A percentile compares a stretch with the other conserved stretches of the same genome.
Conservation (phyloP, 2,329 filamentous ascomycete genomes). For the Fusarium sarcochroum region DNA sequence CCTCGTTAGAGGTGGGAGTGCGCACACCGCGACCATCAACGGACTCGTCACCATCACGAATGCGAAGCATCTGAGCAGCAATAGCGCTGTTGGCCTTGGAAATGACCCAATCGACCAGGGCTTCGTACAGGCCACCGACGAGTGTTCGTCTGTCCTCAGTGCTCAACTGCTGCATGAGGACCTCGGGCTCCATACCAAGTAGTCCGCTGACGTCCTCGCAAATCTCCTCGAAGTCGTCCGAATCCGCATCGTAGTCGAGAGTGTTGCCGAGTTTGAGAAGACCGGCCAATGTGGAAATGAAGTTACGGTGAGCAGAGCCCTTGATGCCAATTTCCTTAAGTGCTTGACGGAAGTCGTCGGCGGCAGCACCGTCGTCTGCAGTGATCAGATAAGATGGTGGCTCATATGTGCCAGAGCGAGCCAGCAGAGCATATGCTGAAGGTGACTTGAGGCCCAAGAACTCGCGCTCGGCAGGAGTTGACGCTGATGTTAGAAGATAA, state of each 20-base stretch:
- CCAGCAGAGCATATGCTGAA: conserved; percentile 82
- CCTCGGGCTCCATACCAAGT: conserved; percentile 87
- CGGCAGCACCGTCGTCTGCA: conserved; percentile 90
- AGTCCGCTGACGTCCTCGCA: conserved; percentile 92
- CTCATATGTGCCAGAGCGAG: conserved; percentile 86
- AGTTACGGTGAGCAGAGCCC: conserved; percentile 82
- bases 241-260: conserved; percentile 85
- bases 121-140: conserved; percentile 91
- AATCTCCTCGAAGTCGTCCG: conserved; percentile 85
- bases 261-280: conserved; percentile 94
- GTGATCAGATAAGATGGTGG: conserved; percentile 92
- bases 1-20: conserved; percentile 78
- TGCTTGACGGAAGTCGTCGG: conserved; percentile 90
- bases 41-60: conserved; percentile 76
- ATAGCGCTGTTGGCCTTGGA: conserved; percentile 90
- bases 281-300: conserved; percentile 88
- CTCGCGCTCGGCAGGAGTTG: conserved; percentile 89
- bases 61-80: conserved; percentile 77
- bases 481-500: conserved; percentile 92
- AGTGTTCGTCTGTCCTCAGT: conserved; percentile 87
- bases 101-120: conserved; percentile 95
- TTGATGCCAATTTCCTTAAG: conserved; percentile 96
- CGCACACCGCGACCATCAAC: conserved; percentile 72
- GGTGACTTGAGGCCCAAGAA: conserved; percentile 85
- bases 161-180: conserved; percentile 82